Evolutionary conservation across 2,329 filamentous ascomycete species (phyloP), one percentile per base, ranked within the genome.

Genomic region (Epichloe bromicola): DNA sequence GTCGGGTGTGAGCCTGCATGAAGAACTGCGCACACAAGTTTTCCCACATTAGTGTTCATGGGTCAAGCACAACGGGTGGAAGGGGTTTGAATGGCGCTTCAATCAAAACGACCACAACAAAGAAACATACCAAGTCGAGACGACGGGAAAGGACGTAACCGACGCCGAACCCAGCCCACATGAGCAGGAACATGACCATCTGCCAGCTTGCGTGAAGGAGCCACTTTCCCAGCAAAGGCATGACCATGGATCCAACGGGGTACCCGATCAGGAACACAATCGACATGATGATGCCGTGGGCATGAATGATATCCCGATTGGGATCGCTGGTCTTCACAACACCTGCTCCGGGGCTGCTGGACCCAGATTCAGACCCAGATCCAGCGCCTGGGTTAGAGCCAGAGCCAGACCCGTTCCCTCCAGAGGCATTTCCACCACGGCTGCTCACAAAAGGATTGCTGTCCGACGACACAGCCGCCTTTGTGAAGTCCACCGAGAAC

Each of bases 241-340:
- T 82, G 40, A 82, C 61, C 3, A 79, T 66, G 8, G 80, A 72
- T 5, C 80, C 82, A 3, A 82, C 56, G 1, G 82, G 82, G 55
- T 81, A 83, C 20, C 81, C 65, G 12, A 77, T 58, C 3, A 77
- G 71, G 56, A 83, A 80, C 17, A 76, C 74, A 44, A 83, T 60
- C 26, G 74, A 72, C 79, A 84, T 80, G 58, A 84, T 66, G 56
- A 80, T 69, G 46, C 79, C 81, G 54, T 83, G 80, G 0, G 73
- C 63, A 5, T 70, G 60, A 15, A 71, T 46, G 8, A 70, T 58
- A 3, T 59, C 61, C 12, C 60, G 54, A 46, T 49, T 62, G 12
- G 54, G 55, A n/a, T 54, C 53, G 44, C 57, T 49, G 37, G 44
- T 46, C 11, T 47, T 10, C 2, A 50, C 43, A 15, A 26, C 48